phyloP scores from a whole-genome alignment of 1,284 basidiomycete species.

The Malassezia pachydermatis region DNA sequence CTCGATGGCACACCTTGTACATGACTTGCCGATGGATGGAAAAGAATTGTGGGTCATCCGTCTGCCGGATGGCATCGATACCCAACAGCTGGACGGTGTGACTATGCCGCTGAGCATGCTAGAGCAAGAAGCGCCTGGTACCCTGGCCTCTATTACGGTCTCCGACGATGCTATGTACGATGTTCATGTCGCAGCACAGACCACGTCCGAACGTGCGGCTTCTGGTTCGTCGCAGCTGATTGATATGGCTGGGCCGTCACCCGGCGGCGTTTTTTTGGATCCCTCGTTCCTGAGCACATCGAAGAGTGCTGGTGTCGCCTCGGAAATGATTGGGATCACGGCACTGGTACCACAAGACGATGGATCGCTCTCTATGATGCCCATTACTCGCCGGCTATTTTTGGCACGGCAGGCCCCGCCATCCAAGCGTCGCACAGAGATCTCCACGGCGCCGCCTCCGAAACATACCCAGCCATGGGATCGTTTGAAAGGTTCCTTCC shows the following conservation, averaged over 20 bases:
- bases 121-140: conserved; percentile 3
- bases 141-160: conserved; percentile 10
- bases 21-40: background rate
- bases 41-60: conserved; percentile 16
- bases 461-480: conserved; percentile 32
- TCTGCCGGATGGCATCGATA: conserved; percentile 15
- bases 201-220: conserved; percentile 15
- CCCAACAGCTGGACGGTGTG: conserved; percentile 22
- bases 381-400: conserved; percentile 19
- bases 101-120: conserved; percentile 12
- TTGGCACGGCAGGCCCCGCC: conserved; percentile 22
- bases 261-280: conserved; percentile 3
- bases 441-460: conserved; percentile 17
- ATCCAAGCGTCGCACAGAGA: conserved; percentile 7
- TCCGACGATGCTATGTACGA: conserved; percentile 19
- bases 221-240: conserved; percentile 28
- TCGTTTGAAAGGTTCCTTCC: conserved; percentile 23
- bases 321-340: conserved; percentile 23
- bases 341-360: conserved; percentile 24
- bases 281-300: conserved; percentile 15
- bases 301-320: conserved; percentile 19
- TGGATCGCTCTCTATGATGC: conserved; percentile 5
- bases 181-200: conserved; percentile 17
- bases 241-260: conserved; percentile 23
- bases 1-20: background rate